Conservation (phyloP, 768 basidiomycete species). For the Symmetrospora coprosmae region DNA sequence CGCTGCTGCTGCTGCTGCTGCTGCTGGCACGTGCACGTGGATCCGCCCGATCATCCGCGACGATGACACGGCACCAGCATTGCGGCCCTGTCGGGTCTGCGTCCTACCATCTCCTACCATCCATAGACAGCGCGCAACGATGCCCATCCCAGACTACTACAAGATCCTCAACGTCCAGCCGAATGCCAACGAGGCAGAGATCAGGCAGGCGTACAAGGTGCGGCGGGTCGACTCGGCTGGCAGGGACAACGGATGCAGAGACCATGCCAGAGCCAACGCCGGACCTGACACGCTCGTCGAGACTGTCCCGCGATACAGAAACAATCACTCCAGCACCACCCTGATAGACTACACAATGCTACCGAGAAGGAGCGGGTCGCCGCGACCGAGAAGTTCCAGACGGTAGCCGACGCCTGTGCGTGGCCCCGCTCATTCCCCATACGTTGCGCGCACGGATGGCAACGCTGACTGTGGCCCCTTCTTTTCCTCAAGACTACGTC, state of each 20-base stretch:
- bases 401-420: constrained; percentile 11
- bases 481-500: neutral
- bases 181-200: neutral
- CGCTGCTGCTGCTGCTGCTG: no score
- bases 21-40: no score
- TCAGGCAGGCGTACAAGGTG: constrained; percentile 21
- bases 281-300: no score
- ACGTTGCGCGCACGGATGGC: neutral
- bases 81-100: no score
- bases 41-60: no score
- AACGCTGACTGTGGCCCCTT: neutral
- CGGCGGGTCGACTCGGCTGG: neutral
- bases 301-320: no score
- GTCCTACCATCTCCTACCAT: no score
- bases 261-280: no score
- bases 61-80: no score
- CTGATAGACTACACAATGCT: constrained; percentile 14
- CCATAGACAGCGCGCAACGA: no score
- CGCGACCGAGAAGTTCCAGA: constrained; percentile 19
- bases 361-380: constrained; percentile 9
- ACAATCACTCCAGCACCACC: constrained; percentile 6
- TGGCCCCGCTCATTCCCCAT: neutral
- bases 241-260: neutral
- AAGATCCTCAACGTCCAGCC: neutral
- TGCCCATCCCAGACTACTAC: constrained; percentile 12